phyloP scores from a whole-genome alignment of 495 filamentous ascomycete species.

The Lophium mytilinum region DNA sequence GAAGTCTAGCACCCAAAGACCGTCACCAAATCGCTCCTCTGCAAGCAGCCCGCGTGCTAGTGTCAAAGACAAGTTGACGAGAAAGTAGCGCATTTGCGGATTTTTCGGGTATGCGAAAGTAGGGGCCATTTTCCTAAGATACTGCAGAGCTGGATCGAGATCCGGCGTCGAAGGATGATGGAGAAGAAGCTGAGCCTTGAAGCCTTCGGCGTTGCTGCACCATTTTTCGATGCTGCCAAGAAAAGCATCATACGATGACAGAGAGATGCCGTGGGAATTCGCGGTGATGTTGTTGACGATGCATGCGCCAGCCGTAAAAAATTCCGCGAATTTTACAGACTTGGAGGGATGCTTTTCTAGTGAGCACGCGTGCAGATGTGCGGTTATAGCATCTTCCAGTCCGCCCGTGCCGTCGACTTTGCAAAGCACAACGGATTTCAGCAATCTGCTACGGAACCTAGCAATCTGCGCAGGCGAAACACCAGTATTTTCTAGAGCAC shows the following conservation, averaged over 20 bases:
- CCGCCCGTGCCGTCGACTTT: not conserved
- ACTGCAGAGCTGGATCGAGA: constrained; percentile 11
- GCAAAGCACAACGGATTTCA: not conserved
- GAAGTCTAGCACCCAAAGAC: constrained; percentile 13
- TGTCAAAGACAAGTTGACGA: constrained; percentile 16
- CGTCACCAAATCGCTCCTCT: constrained; percentile 16
- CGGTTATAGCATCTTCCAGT: constrained; percentile 1
- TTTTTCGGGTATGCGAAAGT: not conserved
- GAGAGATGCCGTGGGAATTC: not conserved
- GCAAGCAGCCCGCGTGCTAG: constrained; percentile 14
- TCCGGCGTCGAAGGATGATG: constrained; percentile 13
- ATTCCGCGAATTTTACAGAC: not conserved
- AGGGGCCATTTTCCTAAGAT: not conserved
- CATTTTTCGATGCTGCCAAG: not conserved
- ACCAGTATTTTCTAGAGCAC: not conserved
- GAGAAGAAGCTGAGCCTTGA: constrained; percentile 3
- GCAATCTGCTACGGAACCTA: not conserved
- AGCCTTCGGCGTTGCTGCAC: not conserved
- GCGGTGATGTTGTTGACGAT: constrained; percentile 6
- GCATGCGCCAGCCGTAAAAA: not conserved
- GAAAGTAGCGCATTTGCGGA: not conserved
- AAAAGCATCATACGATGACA: constrained; percentile 8
- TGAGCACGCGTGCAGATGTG: constrained; percentile 4
- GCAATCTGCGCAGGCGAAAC: not conserved
- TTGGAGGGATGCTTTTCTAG: not conserved